Conservation (phyloP, 768 basidiomycete species). For the Neoboletus brunneissimus region DNA sequence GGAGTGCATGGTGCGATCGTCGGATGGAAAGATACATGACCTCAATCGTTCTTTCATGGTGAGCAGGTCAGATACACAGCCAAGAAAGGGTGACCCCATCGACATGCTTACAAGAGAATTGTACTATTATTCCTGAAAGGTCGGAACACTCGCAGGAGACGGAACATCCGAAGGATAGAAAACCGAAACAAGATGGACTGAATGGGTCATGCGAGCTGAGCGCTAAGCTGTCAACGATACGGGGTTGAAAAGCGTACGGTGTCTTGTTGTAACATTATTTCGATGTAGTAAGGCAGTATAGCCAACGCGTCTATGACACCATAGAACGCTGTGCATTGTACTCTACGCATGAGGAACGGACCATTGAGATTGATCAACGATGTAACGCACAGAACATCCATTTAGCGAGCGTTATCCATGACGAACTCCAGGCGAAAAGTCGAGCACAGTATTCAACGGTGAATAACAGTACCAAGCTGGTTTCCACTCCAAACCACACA, state of each 20-base stretch:
- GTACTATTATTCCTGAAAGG: conserved; percentile 85
- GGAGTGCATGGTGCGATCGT: conserved; percentile 80
- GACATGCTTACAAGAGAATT: conserved; percentile 66
- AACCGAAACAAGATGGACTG: conserved; percentile 87
- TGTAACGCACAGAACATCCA: conserved; percentile 65
- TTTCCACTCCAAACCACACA: conserved; percentile 87
- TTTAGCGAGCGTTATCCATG: conserved; percentile 55
- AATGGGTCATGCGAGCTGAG: not conserved
- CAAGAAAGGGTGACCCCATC: not conserved
- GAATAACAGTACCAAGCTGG: conserved; percentile 78
- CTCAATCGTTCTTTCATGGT: conserved; percentile 65
- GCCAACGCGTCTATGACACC: conserved; percentile 84
- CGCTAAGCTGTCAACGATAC: not conserved
- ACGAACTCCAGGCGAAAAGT: conserved; percentile 71
- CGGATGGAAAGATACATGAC: conserved; percentile 90
- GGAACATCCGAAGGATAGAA: conserved; percentile 87
- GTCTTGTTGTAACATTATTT: conserved; percentile 79
- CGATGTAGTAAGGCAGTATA: conserved; percentile 87
- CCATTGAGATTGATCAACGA: not conserved
- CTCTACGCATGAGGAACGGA: not conserved
- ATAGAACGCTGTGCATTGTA: conserved; percentile 58
- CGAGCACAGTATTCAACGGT: conserved; percentile 80
- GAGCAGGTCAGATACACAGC: not conserved
- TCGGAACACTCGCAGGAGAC: conserved; percentile 82
- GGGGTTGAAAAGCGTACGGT: conserved; percentile 52